Evolutionary conservation across 2,329 filamentous ascomycete species (phyloP).

Genomic region (Fusarium solani-melongenae): DNA sequence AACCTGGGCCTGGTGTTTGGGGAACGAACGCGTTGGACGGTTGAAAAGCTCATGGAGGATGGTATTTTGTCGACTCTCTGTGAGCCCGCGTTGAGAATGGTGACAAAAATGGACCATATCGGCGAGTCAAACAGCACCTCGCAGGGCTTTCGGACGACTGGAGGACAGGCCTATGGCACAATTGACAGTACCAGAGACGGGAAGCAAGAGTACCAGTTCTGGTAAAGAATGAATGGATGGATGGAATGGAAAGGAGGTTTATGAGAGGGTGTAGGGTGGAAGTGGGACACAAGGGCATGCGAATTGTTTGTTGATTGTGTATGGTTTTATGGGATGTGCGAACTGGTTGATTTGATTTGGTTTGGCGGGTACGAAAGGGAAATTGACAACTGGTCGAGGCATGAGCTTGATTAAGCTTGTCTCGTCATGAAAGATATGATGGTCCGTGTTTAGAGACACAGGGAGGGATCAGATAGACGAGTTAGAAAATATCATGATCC

Average conservation of each 20-base stretch:
- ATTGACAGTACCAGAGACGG: constrained; percentile 8
- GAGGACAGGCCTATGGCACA: constrained; percentile 8
- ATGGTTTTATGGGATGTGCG: not conserved
- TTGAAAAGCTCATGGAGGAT: constrained; percentile 32
- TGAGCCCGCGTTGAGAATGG: constrained; percentile 44
- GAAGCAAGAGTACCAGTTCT: constrained; percentile 20
- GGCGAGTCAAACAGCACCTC: constrained; percentile 45
- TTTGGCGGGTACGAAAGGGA: not conserved
- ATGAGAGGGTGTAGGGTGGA: not conserved
- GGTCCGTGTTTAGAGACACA: not conserved
- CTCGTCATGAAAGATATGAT: not conserved
- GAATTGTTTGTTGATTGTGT: not conserved
- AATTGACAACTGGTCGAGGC: not conserved
- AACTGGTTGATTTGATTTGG: not conserved
- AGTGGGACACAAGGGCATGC: not conserved
- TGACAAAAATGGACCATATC: constrained; percentile 47
- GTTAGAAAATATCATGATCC: not conserved
- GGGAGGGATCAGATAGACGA: not conserved
- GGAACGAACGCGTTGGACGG: constrained; percentile 40
- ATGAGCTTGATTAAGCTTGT: not conserved
- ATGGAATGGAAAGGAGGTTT: not conserved
- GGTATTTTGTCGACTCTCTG: constrained; percentile 43
- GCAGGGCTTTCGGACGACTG: constrained; percentile 10
- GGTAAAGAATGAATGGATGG: constrained; percentile 21
- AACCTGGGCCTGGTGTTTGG: constrained; percentile 45